Conservation (phyloP, 2,329 filamentous ascomycete species). For the Penicillium sp. region DNA sequence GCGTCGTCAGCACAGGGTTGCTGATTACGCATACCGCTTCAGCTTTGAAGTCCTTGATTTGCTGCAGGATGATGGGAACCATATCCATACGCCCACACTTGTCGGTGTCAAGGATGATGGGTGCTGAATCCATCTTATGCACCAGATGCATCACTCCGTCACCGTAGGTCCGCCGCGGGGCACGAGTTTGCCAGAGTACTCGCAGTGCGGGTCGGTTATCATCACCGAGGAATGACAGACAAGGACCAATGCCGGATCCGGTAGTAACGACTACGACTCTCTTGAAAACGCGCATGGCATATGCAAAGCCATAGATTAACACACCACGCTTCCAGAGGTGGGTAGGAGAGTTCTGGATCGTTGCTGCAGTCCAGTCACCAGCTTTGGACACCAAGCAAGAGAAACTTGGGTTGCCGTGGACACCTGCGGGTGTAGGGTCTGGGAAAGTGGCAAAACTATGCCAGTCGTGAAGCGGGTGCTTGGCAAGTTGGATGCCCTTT, state of each 20-base stretch:
- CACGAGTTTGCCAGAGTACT: constrained; percentile 67
- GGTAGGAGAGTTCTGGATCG: constrained; percentile 61
- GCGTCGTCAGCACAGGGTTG: constrained; percentile 65
- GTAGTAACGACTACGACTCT: constrained; percentile 67
- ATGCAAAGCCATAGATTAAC: constrained; percentile 65
- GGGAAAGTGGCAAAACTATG: constrained; percentile 75
- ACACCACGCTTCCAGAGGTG: constrained; percentile 67
- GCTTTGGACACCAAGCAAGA: constrained; percentile 70
- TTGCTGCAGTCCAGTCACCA: constrained; percentile 69
- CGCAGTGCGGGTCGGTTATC: constrained; percentile 46
- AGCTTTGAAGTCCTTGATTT: constrained; percentile 48
- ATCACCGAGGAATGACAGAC: constrained; percentile 60
- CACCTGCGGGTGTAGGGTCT: constrained; percentile 40
- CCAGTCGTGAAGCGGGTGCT: constrained; percentile 65
- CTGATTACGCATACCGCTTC: constrained; percentile 74
- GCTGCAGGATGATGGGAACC: constrained; percentile 53
- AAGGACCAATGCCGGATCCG: constrained; percentile 70
- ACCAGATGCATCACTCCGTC: constrained; percentile 56
- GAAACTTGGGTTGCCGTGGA: constrained; percentile 51
- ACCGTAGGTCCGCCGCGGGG: constrained; percentile 63
- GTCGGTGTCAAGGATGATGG: constrained; percentile 67
- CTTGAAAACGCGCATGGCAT: constrained; percentile 64
- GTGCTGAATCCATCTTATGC: constrained; percentile 57
- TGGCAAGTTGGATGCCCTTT: constrained; percentile 59
- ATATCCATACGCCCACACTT: constrained; percentile 61